A percentile compares a stretch with the other conserved stretches of the same genome.
These are phyloP conservation scores for Cryphonectria nitschkei DNA, from an alignment of 2,329 filamentous ascomycete species.

Conservation along the genomic window DNA sequence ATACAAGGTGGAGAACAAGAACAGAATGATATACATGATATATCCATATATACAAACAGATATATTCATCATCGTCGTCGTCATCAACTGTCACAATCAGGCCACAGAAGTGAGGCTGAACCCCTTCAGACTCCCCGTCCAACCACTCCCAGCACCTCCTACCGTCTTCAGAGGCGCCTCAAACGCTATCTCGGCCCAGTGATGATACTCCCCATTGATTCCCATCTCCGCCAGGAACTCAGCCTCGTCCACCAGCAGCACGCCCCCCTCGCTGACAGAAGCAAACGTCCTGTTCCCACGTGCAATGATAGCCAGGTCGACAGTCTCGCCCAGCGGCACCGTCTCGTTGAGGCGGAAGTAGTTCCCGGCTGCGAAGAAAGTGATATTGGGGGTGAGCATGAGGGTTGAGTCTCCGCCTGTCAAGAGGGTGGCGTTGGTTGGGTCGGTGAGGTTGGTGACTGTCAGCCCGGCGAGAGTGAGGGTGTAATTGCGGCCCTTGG, in stretches of 20 bases:
- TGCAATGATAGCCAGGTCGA: constrained; percentile 37
- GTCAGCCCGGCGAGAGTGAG: constrained; percentile 48
- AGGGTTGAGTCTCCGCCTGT: constrained; percentile 48
- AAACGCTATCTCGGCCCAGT: constrained; percentile 48
- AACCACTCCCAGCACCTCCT: constrained; percentile 39
- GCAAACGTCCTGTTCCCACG: constrained; percentile 41
- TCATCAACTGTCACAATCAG: not conserved
- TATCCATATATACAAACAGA: not conserved
- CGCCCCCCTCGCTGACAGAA: constrained; percentile 9
- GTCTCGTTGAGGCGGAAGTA: constrained; percentile 42
- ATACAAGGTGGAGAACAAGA: no score
- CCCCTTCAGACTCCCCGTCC: constrained; percentile 39
- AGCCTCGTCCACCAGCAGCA: constrained; percentile 35
- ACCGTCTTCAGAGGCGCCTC: constrained; percentile 48
- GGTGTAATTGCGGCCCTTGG: constrained; percentile 62
- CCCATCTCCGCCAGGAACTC: constrained; percentile 49
- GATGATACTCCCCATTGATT: constrained; percentile 44
- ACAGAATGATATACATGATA: not conserved
- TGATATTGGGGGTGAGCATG: constrained; percentile 43
- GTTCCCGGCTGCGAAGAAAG: constrained; percentile 41
- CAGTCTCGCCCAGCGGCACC: constrained; percentile 37
- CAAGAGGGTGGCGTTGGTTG: constrained; percentile 45
- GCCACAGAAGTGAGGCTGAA: constrained; percentile 36
- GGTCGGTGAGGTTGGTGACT: constrained; percentile 37
- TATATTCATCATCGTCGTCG: not conserved